phyloP scores from a whole-genome alignment of 2,329 filamentous ascomycete species.

The Malbranchea cinnamomea region DNA sequence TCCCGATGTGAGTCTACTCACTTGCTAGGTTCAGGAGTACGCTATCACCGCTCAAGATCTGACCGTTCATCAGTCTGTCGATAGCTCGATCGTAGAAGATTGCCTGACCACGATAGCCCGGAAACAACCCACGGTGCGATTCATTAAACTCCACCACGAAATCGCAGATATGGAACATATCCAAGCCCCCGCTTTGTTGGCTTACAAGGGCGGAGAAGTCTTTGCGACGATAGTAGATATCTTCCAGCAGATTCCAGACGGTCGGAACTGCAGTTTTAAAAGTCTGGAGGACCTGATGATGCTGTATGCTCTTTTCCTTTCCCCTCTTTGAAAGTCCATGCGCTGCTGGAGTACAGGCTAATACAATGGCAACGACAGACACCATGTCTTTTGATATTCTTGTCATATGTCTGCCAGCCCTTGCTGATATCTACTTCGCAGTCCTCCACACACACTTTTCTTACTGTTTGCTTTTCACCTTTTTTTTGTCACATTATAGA shows the following conservation, averaged over 20 bases:
- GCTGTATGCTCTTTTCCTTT: constrained; percentile 27
- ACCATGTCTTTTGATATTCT: constrained; percentile 17
- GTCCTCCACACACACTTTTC: no score
- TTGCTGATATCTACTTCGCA: no score
- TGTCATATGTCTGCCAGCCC: background rate
- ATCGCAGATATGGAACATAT: constrained; percentile 91
- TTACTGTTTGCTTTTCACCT: background rate
- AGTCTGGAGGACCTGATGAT: constrained; percentile 44
- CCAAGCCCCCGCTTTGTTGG: constrained; percentile 72
- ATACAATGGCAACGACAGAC: no score
- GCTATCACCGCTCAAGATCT: constrained; percentile 1
- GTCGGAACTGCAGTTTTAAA: constrained; percentile 32
- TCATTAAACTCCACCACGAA: constrained; percentile 79
- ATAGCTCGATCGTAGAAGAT: constrained; percentile 64
- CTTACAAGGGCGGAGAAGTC: constrained; percentile 78
- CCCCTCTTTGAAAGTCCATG: no score
- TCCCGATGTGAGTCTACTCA: constrained; percentile 33
- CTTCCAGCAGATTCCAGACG: constrained; percentile 65
- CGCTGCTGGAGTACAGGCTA: no score
- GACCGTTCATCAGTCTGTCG: constrained; percentile 46
- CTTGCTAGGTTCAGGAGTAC: constrained; percentile 1
- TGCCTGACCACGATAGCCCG: constrained; percentile 62
- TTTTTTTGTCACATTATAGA: constrained; percentile 2
- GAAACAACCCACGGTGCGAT: constrained; percentile 57
- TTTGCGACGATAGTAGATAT: constrained; percentile 82